These are phyloP conservation scores for Aspergillus aculeatinus DNA, from an alignment of 2,329 filamentous ascomycete genomes.

Conservation along the genomic window DNA sequence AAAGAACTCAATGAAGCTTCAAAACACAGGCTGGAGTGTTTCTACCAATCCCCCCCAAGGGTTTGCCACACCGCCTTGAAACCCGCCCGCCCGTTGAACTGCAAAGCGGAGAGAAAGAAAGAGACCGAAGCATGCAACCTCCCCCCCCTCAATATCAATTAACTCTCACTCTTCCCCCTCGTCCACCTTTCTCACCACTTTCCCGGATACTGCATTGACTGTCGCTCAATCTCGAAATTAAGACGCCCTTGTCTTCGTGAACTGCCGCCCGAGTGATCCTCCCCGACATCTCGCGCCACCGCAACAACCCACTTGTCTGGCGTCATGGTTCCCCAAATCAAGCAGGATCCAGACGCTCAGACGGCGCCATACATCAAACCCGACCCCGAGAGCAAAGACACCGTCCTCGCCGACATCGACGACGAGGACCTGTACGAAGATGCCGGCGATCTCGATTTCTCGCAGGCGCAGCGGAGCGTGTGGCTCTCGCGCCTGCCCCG, in stretches of 20 bases:
- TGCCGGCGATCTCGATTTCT: constrained; percentile 63
- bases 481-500: constrained; percentile 78
- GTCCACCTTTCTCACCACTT: constrained; percentile 2
- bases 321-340: constrained; percentile 38
- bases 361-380: constrained; percentile 39
- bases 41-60: not conserved
- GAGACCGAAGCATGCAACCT: not conserved
- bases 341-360: constrained; percentile 41
- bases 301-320: constrained; percentile 6
- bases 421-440: constrained; percentile 73
- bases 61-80: not conserved
- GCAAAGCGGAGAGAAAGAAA: not conserved
- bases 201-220: not conserved
- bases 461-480: constrained; percentile 46
- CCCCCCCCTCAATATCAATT: not conserved
- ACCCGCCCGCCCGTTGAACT: not conserved
- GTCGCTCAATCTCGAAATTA: not conserved
- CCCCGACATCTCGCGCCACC: not conserved
- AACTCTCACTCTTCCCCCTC: not conserved
- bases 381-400: constrained; percentile 43
- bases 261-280: not conserved
- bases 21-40: not conserved
- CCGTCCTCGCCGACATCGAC: constrained; percentile 34
- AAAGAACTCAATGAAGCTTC: no score
- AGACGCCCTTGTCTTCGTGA: not conserved